Evolutionary conservation across 768 basidiomycete genomes (phyloP).

Genomic region (Leccinum broughii): DNA sequence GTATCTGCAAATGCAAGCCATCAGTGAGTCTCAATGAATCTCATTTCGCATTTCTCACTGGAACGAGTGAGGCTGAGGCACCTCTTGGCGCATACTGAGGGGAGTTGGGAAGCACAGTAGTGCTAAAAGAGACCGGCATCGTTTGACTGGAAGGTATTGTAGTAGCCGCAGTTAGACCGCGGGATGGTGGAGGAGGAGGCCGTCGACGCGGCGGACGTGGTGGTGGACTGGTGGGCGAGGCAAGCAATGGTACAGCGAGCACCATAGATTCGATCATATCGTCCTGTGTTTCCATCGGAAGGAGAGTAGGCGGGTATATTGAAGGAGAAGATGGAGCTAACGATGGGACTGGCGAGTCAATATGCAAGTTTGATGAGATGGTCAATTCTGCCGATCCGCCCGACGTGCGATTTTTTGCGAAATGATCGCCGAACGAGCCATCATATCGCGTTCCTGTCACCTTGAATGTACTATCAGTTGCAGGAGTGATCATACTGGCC

Average conservation of each 20-base stretch:
- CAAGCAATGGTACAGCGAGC: neutral
- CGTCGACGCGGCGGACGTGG: slow-evolving; percentile 16
- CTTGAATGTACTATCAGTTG: neutral
- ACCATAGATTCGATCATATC: slow-evolving; percentile 19
- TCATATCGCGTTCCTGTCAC: neutral
- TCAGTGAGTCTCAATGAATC: neutral
- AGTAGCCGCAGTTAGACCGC: neutral
- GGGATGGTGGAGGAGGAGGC: slow-evolving; percentile 20
- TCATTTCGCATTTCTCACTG: neutral
- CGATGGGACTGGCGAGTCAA: slow-evolving; percentile 21
- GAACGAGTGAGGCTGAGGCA: slow-evolving; percentile 14
- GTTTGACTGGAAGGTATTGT: neutral
- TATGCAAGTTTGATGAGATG: slow-evolving; percentile 24
- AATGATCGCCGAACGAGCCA: slow-evolving; percentile 1
- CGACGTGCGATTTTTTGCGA: slow-evolving; percentile 14
- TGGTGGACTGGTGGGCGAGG: slow-evolving; percentile 9
- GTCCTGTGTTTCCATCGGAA: slow-evolving; percentile 28
- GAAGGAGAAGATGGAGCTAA: slow-evolving; percentile 49
- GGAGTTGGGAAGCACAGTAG: slow-evolving; percentile 7
- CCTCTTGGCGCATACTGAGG: slow-evolving; percentile 32
- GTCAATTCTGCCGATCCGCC: slow-evolving; percentile 16
- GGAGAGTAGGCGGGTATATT: slow-evolving; percentile 48
- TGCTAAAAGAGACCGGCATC: neutral
- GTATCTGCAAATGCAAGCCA: neutral
- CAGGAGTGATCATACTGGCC: neutral